Evolutionary conservation across 352 stramenopile species (phyloP).

Genomic region (Globisporangium orthogonon): DNA sequence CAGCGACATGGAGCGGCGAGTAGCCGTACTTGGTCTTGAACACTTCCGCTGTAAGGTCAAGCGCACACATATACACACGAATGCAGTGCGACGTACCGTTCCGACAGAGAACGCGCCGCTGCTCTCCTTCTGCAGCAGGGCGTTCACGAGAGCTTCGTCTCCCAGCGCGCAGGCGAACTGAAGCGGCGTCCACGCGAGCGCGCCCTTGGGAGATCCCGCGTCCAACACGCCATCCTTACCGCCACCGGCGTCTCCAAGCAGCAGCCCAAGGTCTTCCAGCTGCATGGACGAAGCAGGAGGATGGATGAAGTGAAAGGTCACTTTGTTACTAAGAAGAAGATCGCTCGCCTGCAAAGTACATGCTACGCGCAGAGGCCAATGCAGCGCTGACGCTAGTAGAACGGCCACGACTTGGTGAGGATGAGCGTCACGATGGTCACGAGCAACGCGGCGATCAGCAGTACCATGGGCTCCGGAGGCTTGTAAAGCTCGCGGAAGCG

Average conservation of each 20-base stretch:
- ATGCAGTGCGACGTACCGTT: not conserved
- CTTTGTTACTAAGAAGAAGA: not conserved
- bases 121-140: conserved; percentile 25
- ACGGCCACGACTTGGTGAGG: conserved; percentile 73
- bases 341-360: not conserved
- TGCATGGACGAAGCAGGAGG: too few species aligned
- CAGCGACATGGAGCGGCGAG: conserved; percentile 60
- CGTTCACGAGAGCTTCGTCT: conserved; percentile 30
- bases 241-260: conserved; percentile 8
- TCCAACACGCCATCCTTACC: conserved; percentile 28
- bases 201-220: conserved; percentile 47
- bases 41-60: not conserved
- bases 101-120: not conserved
- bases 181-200: conserved; percentile 60
- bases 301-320: conserved; percentile 6
- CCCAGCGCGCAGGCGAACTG: conserved; percentile 73
- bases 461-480: conserved; percentile 53
- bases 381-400: conserved; percentile 42
- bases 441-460: conserved; percentile 44
- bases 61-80: not conserved
- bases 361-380: too few species aligned
- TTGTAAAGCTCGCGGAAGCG: conserved; percentile 74
- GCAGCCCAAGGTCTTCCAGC: conserved; percentile 33
- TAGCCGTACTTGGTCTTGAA: conserved; percentile 54
- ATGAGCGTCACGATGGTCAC: conserved; percentile 62